Percentiles rank a stretch among this genome's conserved stretches.
Evolutionary conservation across 129 eudicot genomes (phyloP).

Genomic region (Flaveria linearis): DNA sequence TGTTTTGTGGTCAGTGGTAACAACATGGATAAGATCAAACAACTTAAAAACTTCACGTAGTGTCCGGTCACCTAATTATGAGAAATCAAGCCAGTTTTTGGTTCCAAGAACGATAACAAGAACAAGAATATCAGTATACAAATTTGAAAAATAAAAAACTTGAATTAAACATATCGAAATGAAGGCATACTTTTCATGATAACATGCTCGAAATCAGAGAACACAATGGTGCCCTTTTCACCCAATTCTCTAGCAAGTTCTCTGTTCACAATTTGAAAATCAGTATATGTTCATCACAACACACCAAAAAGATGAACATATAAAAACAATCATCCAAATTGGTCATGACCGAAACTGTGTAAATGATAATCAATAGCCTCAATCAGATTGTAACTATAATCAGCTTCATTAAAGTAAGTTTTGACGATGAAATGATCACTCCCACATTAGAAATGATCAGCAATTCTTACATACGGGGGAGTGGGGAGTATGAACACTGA

Average conservation of each 20-base stretch:
- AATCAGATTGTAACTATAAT: not conserved
- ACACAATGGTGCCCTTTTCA: conserved; percentile 69
- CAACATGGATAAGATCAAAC: conserved; percentile 84
- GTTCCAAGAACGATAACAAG: conserved; percentile 1
- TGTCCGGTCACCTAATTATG: conserved; percentile 65
- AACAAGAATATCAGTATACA: no score
- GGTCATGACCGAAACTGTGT: not conserved
- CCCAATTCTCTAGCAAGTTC: conserved; percentile 89
- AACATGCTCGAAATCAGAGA: conserved; percentile 85
- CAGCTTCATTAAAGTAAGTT: no score
- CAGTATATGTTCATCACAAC: conserved; percentile 11
- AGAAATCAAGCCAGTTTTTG: not conserved
- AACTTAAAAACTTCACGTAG: conserved; percentile 86
- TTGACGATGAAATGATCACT: no score
- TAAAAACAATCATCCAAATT: not conserved
- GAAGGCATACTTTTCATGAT: conserved; percentile 58
- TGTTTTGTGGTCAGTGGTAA: conserved; percentile 87
- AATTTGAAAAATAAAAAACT: not conserved
- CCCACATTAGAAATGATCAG: no score
- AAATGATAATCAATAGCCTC: not conserved
- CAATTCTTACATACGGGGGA: no score
- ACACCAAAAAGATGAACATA: not conserved
- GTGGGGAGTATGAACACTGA: no score
- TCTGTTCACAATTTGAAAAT: conserved; percentile 45
- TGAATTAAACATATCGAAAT: not conserved